A percentile compares a stretch with the other conserved stretches of the same genome.
Evolutionary conservation across 139 green algal species (phyloP).

Genomic region (Haematococcus lacustris): DNA sequence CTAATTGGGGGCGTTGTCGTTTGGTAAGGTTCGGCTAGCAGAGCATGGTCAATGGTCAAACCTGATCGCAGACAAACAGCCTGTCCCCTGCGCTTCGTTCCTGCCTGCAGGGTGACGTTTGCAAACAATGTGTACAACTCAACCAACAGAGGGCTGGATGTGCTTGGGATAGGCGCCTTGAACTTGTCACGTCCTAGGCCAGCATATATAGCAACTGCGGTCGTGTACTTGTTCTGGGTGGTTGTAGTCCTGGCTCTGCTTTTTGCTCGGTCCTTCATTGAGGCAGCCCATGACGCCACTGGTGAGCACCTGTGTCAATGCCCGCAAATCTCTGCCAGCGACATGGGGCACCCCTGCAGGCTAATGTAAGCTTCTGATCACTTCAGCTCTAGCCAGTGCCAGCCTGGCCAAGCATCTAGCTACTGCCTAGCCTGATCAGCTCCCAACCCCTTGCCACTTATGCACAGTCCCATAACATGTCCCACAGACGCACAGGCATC

Average conservation of each 20-base stretch:
- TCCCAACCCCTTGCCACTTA: background rate
- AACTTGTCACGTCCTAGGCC: background rate
- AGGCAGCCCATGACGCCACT: constrained; percentile 27
- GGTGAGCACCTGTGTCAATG: constrained; percentile 5
- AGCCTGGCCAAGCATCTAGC: background rate
- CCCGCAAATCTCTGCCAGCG: background rate
- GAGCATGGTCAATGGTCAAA: background rate
- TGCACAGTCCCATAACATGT: too few relatives aligned
- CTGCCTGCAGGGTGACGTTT: constrained; percentile 12
- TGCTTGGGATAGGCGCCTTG: background rate
- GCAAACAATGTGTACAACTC: background rate
- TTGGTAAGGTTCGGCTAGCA: constrained; percentile 11
- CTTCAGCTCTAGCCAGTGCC: background rate
- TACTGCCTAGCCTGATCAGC: background rate
- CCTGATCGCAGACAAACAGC: background rate
- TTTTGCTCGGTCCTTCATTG: constrained; percentile 28
- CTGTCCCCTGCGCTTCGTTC: background rate
- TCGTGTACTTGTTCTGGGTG: background rate
- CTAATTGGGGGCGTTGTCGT: constrained; percentile 11
- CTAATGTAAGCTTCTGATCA: background rate
- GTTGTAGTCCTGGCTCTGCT: background rate
- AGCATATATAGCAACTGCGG: background rate
- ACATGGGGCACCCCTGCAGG: background rate
- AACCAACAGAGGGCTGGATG: background rate
- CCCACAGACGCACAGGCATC: too few relatives aligned